Conservation (phyloP, 106 monocot genomes). For the Vanilla planifolia region DNA sequence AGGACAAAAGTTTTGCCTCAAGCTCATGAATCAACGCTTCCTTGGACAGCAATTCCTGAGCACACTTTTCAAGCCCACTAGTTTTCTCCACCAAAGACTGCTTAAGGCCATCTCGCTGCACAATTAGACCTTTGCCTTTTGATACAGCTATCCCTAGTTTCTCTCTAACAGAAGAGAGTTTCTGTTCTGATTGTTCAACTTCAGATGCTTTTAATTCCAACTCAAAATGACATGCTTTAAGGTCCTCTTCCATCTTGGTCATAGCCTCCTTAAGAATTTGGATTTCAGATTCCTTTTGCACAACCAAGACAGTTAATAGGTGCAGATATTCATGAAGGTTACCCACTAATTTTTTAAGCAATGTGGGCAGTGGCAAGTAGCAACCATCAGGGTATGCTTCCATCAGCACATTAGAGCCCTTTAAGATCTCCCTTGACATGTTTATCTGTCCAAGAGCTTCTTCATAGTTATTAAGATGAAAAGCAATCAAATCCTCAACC, state of each 20-base stretch:
- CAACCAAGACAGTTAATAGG: slow-evolving; percentile 24
- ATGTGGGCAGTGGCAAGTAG: slow-evolving; percentile 42
- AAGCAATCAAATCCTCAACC: slow-evolving; percentile 55
- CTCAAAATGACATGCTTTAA: slow-evolving; percentile 38
- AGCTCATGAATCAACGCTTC: slow-evolving; percentile 50
- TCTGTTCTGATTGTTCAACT: slow-evolving; percentile 82
- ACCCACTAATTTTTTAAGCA: slow-evolving; percentile 37
- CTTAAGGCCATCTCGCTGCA: slow-evolving; percentile 85
- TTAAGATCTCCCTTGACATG: slow-evolving; percentile 43
- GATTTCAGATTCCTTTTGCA: slow-evolving; percentile 56
- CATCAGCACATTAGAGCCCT: slow-evolving; percentile 21
- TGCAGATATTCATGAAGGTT: slow-evolving; percentile 46
- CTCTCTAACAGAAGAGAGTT: slow-evolving; percentile 78
- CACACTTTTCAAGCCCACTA: slow-evolving; percentile 70
- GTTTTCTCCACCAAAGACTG: slow-evolving; percentile 67
- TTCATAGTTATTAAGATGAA: slow-evolving; percentile 34
- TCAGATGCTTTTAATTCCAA: slow-evolving; percentile 56
- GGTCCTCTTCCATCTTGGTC: slow-evolving; percentile 45
- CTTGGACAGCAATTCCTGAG: slow-evolving; percentile 54
- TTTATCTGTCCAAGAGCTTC: slow-evolving; percentile 45
- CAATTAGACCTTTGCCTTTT: slow-evolving; percentile 93
- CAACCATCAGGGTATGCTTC: slow-evolving; percentile 30
- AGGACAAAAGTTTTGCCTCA: slow-evolving; percentile 78
- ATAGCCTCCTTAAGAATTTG: slow-evolving; percentile 42
- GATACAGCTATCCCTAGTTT: slow-evolving; percentile 94